Evolutionary conservation across 140 eudicot species (phyloP).

Genomic region (Erigeron philadelphicus): DNA sequence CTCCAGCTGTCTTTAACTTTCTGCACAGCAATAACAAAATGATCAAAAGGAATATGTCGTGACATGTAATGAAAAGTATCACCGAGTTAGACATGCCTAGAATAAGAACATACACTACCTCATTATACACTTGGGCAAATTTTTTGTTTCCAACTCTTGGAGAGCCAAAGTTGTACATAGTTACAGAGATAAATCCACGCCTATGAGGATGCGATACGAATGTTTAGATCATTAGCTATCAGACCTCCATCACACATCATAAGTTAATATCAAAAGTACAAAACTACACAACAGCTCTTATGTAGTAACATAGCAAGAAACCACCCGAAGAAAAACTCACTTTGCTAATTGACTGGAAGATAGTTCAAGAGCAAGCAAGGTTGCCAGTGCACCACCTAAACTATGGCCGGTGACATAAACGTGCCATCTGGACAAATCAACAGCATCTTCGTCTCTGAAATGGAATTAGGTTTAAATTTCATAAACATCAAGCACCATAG

Average conservation of each 20-base stretch:
- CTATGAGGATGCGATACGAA: constrained; percentile 18
- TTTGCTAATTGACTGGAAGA: constrained; percentile 83
- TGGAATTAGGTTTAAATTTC: constrained; percentile 9
- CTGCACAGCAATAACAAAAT: constrained; percentile 39
- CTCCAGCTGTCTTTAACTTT: constrained; percentile 95
- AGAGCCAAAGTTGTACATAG: constrained; percentile 98
- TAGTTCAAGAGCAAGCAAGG: constrained; percentile 94
- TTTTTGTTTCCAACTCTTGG: constrained; percentile 92
- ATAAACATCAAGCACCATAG: constrained; percentile 2
- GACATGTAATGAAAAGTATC: constrained; percentile 2
- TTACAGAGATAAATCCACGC: constrained; percentile 68
- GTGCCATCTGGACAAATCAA: constrained; percentile 65
- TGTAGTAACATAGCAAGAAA: neutral
- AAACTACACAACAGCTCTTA: neutral
- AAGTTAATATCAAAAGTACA: neutral
- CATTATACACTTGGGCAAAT: constrained; percentile 76
- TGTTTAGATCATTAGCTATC: too few species aligned
- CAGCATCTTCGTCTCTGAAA: constrained; percentile 49
- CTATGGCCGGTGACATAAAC: constrained; percentile 94
- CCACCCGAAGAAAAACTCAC: constrained; percentile 42
- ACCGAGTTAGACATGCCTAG: neutral
- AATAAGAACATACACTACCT: constrained; percentile 38
- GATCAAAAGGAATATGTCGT: constrained; percentile 3
- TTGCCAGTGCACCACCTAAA: constrained; percentile 94
- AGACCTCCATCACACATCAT: neutral